phyloP scores from a whole-genome alignment of 805 yeast genomes.

The Metschnikowia lachancei region DNA sequence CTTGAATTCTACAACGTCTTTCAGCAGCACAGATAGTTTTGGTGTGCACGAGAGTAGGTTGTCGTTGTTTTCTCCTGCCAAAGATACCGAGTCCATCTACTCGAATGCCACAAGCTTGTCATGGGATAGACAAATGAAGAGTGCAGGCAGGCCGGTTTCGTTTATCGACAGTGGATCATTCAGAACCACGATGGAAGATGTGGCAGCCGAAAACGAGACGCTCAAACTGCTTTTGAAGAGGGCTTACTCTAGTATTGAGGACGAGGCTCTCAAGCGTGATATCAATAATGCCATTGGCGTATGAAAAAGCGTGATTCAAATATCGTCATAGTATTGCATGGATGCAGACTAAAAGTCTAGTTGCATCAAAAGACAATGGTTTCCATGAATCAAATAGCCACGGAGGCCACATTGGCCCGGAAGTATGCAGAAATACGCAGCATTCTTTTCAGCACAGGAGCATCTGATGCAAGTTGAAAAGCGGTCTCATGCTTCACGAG shows the following conservation, averaged over 20 bases:
- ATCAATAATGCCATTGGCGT: slow-evolving; percentile 18
- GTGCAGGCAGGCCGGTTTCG: slow-evolving; percentile 6
- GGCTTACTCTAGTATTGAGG: slow-evolving; percentile 25
- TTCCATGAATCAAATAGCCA: too few relatives aligned
- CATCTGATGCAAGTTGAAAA: too few relatives aligned
- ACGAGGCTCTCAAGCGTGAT: slow-evolving; percentile 18
- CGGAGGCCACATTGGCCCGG: too few relatives aligned
- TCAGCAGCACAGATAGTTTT: slow-evolving; percentile 8
- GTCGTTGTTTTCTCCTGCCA: slow-evolving; percentile 23
- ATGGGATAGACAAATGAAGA: slow-evolving; percentile 12
- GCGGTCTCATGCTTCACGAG: too few relatives aligned
- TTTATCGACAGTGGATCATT: slow-evolving; percentile 15
- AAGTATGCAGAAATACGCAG: too few relatives aligned
- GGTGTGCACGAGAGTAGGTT: slow-evolving; percentile 16
- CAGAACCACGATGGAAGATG: slow-evolving; percentile 13
- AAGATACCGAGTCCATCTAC: slow-evolving; percentile 29
- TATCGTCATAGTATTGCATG: too few relatives aligned
- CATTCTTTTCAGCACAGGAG: too few relatives aligned
- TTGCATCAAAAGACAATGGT: too few relatives aligned
- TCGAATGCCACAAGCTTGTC: slow-evolving; percentile 25
- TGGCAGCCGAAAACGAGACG: slow-evolving; percentile 26
- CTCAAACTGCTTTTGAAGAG: slow-evolving; percentile 27
- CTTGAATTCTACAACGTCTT: slow-evolving; percentile 10
- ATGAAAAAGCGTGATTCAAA: background rate
- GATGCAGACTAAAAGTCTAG: too few relatives aligned